Conservation (phyloP, 768 basidiomycete genomes). For the Gelatoporia subvermispora region DNA sequence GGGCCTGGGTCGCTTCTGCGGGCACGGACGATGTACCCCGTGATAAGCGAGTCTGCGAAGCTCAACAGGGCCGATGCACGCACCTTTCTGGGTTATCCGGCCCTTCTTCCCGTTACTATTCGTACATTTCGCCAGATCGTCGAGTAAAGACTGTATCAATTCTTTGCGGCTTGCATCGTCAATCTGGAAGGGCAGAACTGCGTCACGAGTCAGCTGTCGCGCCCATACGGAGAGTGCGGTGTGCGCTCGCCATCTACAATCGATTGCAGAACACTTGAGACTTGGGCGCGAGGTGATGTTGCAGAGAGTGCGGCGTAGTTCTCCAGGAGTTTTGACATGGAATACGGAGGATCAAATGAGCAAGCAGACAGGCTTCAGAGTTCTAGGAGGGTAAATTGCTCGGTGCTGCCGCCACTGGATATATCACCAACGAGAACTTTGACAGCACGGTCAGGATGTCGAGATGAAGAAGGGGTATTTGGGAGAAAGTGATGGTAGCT, state of each 20-base stretch:
- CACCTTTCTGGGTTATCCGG: conserved; percentile 55
- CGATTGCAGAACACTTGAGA: conserved; percentile 43
- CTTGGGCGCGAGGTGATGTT: conserved; percentile 41
- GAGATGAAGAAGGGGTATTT: no score
- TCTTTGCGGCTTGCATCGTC: conserved; percentile 43
- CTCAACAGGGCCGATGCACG: conserved; percentile 8
- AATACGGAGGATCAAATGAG: neutral
- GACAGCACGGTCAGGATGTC: no score
- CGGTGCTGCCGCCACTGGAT: no score
- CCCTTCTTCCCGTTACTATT: conserved; percentile 35
- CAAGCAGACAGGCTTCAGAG: neutral
- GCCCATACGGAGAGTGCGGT: conserved; percentile 1
- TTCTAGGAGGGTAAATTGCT: neutral
- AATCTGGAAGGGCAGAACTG: conserved; percentile 46
- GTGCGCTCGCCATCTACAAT: conserved; percentile 44
- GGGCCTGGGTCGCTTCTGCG: conserved; percentile 64
- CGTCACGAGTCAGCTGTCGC: neutral
- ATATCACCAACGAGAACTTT: no score
- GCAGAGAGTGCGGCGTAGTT: conserved; percentile 44
- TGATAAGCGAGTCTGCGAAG: neutral
- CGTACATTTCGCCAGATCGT: conserved; percentile 20
- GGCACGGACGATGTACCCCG: neutral
- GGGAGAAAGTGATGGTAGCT: no score
- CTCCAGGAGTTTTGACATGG: conserved; percentile 44
- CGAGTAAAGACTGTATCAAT: conserved; percentile 40